Evolutionary conservation across 2,329 filamentous ascomycete genomes (phyloP).

Genomic region (Aspergillus fumigatiaffinis): DNA sequence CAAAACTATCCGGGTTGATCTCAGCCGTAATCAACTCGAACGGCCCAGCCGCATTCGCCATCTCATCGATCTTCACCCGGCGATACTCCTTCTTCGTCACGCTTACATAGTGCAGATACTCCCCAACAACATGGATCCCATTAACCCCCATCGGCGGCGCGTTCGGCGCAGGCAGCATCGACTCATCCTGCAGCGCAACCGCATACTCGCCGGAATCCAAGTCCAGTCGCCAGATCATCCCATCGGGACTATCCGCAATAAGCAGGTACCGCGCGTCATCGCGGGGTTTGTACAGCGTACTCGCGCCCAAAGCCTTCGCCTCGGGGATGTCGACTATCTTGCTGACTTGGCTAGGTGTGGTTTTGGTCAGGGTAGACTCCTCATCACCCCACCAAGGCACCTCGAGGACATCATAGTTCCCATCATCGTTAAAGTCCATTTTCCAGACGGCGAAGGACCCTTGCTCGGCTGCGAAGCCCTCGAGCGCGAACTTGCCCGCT

Average conservation of each 20-base stretch:
- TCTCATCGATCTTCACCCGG: constrained; percentile 15
- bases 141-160: constrained; percentile 20
- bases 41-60: constrained; percentile 13
- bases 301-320: background rate
- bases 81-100: constrained; percentile 20
- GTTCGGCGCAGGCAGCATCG: constrained; percentile 17
- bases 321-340: background rate
- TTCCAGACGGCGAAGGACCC: background rate
- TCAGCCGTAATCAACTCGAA: constrained; percentile 22
- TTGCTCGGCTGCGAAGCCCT: background rate
- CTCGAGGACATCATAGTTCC: constrained; percentile 20
- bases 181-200: constrained; percentile 17
- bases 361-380: background rate
- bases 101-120: constrained; percentile 22
- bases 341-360: background rate
- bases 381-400: constrained; percentile 4
- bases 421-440: constrained; percentile 15
- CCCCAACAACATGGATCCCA: constrained; percentile 11
- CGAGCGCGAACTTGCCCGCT: background rate
- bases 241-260: constrained; percentile 2
- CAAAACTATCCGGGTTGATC: constrained; percentile 20
- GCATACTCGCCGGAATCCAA: constrained; percentile 14
- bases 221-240: constrained; percentile 19
- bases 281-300: background rate
- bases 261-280: background rate